A percentile compares a stretch with the other conserved stretches of the same genome.
Evolutionary conservation across 2,329 filamentous ascomycete genomes (phyloP).

Genomic region (Westerdykella sp.): DNA sequence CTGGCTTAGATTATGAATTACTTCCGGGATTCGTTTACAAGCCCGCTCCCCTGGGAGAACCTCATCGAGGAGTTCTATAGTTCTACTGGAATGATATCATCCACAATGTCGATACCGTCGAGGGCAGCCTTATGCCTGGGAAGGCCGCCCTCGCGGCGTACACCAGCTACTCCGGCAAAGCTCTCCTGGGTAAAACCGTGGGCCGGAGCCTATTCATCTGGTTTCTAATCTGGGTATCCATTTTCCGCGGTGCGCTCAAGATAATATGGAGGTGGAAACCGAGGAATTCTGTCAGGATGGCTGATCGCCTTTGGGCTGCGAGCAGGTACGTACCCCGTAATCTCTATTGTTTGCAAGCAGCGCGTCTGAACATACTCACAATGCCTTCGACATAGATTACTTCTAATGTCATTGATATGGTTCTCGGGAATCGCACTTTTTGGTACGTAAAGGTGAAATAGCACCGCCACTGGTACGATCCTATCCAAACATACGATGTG

Average conservation of each 20-base stretch:
- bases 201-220: conserved; percentile 55
- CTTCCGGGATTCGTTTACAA: conserved; percentile 51
- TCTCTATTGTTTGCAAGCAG: too few relatives aligned
- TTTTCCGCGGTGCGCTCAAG: conserved; percentile 55
- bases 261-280: too few relatives aligned
- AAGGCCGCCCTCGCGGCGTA: conserved; percentile 40
- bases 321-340: too few relatives aligned
- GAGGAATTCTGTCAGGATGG: too few relatives aligned
- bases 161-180: conserved; percentile 43
- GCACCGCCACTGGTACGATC: too few relatives aligned
- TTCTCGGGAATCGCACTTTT: too few relatives aligned
- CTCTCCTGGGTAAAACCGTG: conserved; percentile 51
- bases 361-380: too few relatives aligned
- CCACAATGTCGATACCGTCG: conserved; percentile 40
- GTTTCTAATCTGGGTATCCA: conserved; percentile 55
- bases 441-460: too few relatives aligned
- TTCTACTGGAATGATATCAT: conserved; percentile 50
- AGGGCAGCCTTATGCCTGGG: conserved; percentile 32
- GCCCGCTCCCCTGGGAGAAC: conserved; percentile 50
- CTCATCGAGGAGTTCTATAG: conserved; percentile 50
- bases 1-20: conserved; percentile 56
- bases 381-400: too few relatives aligned
- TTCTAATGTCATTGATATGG: too few relatives aligned
- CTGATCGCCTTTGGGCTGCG: too few relatives aligned
- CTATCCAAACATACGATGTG: too few relatives aligned